Evolutionary conservation across 1,139 yeast species (phyloP), one percentile per base, ranked within the genome.

Genomic region (Scheffersomyces insectosa): DNA sequence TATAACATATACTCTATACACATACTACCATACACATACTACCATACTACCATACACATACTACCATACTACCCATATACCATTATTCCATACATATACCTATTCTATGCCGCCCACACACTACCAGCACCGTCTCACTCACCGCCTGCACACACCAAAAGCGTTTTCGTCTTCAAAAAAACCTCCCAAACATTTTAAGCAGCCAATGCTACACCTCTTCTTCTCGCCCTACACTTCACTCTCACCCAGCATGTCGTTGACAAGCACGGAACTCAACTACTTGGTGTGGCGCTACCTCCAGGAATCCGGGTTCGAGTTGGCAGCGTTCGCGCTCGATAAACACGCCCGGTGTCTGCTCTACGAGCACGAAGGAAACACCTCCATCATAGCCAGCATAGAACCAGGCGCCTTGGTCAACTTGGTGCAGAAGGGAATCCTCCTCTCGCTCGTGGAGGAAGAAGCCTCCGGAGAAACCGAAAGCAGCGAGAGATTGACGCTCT

Each of bases 261-360:
- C 95, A 5, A 85, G 95, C 49, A 82, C 79, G 46, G 96, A 91
- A 67, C 77, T 93, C 46, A 93, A 93, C 71, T 91, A 93, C 62
- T 76, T 93, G 58, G 80, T 93, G 47, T 93, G 97, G 97, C 71
- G 98, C 52, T 93, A 93, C 60, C 75, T 91, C 36, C 96, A 89
- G 61, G 99, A 93, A 62, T 77, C 88, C 6, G 97, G 97, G 1
- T 72, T 76, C 45, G 95, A 87, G 44, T 74, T 88, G 31, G 76
- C 95, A 2, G 93, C 97, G 0, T 83, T 79, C 57, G 95, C 97
- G 0, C 67, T 93, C 37, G 89, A 87, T 49, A 85, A 86, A 52
- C 93, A 88, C 54, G 72, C 93, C 2, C 68, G 77, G 25, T 84
- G 88, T 14, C 75, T 79, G 51, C 69, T 71, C 28, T 75, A 79